phyloP scores from a whole-genome alignment of 495 filamentous ascomycete genomes.

The Penicillium paradoxum region DNA sequence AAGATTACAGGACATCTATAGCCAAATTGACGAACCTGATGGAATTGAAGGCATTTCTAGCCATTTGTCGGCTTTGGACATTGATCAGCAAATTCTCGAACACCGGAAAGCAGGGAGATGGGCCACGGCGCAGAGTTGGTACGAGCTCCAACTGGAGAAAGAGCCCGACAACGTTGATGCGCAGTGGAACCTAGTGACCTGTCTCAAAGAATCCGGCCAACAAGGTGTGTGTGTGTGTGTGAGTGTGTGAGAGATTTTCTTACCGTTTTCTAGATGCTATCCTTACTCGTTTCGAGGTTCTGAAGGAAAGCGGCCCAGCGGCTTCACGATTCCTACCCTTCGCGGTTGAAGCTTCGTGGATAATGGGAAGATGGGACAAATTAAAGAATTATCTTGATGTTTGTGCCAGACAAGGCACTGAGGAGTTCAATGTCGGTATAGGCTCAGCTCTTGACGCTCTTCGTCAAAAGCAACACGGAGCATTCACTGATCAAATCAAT shows the following conservation, averaged over 20 bases:
- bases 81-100: constrained; percentile 88
- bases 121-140: constrained; percentile 98
- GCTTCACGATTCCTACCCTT: constrained; percentile 64
- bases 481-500: constrained; percentile 56
- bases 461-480: constrained; percentile 44
- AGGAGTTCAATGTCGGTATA: constrained; percentile 78
- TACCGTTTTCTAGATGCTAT: constrained; percentile 58
- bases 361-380: constrained; percentile 73
- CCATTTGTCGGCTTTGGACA: constrained; percentile 70
- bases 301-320: constrained; percentile 50
- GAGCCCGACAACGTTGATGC: constrained; percentile 69
- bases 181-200: constrained; percentile 79
- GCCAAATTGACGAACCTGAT: constrained; percentile 94
- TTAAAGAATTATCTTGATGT: constrained; percentile 63
- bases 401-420: constrained; percentile 45
- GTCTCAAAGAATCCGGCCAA: constrained; percentile 87
- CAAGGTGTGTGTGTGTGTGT: constrained; percentile 51
- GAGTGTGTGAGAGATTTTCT: neutral
- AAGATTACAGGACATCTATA: constrained; percentile 86
- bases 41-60: constrained; percentile 92
- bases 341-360: constrained; percentile 87
- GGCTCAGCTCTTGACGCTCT: constrained; percentile 67
- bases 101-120: constrained; percentile 92
- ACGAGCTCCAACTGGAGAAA: constrained; percentile 78
- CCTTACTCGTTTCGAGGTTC: constrained; percentile 74